These are phyloP conservation scores for Elsinoe australis DNA, from an alignment of 2,329 filamentous ascomycete species.

Conservation along the genomic window DNA sequence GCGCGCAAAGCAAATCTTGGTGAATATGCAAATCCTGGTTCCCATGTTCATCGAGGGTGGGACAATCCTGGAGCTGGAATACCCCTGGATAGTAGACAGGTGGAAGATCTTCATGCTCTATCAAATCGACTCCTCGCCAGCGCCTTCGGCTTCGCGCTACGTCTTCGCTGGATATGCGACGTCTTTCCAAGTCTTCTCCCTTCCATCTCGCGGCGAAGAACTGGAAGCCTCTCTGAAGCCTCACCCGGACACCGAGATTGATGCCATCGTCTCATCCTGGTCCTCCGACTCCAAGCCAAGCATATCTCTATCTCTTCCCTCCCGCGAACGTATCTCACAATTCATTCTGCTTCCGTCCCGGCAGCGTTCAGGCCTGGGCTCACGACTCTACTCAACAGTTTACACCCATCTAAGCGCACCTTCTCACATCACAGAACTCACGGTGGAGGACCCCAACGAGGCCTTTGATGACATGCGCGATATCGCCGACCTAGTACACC, in stretches of 20 bases:
- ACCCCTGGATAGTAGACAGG: conserved; percentile 65
- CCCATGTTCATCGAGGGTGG: conserved; percentile 90
- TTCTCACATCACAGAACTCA: conserved; percentile 66
- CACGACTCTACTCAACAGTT: conserved; percentile 71
- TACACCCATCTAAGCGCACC: conserved; percentile 61
- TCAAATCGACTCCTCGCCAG: conserved; percentile 21
- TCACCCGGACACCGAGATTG: conserved; percentile 19
- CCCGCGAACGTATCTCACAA: conserved; percentile 80
- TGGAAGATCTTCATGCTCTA: conserved; percentile 86
- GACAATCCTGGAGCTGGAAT: conserved; percentile 63
- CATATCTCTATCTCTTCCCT: conserved; percentile 52
- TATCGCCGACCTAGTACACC: conserved; percentile 59
- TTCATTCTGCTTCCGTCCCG: conserved; percentile 86
- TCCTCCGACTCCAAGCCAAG: neutral
- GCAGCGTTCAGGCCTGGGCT: conserved; percentile 71
- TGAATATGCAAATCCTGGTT: conserved; percentile 74
- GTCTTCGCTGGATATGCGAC: conserved; percentile 84
- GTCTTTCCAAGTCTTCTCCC: conserved; percentile 68
- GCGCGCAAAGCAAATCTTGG: conserved; percentile 61
- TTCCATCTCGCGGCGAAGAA: conserved; percentile 26
- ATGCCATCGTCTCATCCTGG: conserved; percentile 17
- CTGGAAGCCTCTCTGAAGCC: conserved; percentile 27
- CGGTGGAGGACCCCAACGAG: conserved; percentile 89
- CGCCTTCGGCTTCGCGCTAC: conserved; percentile 46
- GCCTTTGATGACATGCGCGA: conserved; percentile 75